Base-by-base conservation (phyloP, 202 grass and related monocot genomes). In the Panicum hallii region DNA sequence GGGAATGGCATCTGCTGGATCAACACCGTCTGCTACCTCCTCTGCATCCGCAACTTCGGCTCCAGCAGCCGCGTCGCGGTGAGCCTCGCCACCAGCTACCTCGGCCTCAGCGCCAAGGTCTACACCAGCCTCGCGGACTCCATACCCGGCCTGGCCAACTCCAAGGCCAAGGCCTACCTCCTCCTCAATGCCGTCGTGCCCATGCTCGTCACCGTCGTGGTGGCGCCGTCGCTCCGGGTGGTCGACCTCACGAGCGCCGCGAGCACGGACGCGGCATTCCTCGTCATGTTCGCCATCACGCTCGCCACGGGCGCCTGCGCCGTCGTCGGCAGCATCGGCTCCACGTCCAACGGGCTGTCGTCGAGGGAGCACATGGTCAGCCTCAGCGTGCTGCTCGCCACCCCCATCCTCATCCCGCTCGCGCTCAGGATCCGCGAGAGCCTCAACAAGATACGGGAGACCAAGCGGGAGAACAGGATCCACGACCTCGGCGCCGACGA, bases 1-100 rank as follows among this genome's bases (percentile, higher is more conserved):
- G 97, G 97, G 7, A 96, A 96, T 28, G 97, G 97, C 74, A 96
- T 99, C 79, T 97, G 97, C 86, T 97, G 97, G 97, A 99, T 99
- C 86, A 97, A 94, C 89, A 99, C 97, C 22, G 97, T 92, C 30
- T 99, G 93, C 85, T 91, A 99, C 85, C 90, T 96, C 72, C 90
- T 97, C 86, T 99, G 97, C 86, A 96, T 99, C 82, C 78, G 63
- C 19, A 99, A 99, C 89, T 99, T 99, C 90, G 57, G 77, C 57
- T 67, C 79, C 34, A 72, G 91, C 82, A 92, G 91, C 90, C 87
- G 97, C 45, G 84, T 94, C 61, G 97, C 93, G 0, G 91, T 96
- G 3, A 79, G 97, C 77, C 57, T 99, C 74, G 94, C 91, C 41
- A 91, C 97, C 30, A 94, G 97, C 89, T 99, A 99, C 87, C 85